A percentile compares a stretch with the other conserved stretches of the same genome.
Evolutionary conservation across 164 flowering plant species (phyloP).

Genomic region (Stephania yunnanensis): DNA sequence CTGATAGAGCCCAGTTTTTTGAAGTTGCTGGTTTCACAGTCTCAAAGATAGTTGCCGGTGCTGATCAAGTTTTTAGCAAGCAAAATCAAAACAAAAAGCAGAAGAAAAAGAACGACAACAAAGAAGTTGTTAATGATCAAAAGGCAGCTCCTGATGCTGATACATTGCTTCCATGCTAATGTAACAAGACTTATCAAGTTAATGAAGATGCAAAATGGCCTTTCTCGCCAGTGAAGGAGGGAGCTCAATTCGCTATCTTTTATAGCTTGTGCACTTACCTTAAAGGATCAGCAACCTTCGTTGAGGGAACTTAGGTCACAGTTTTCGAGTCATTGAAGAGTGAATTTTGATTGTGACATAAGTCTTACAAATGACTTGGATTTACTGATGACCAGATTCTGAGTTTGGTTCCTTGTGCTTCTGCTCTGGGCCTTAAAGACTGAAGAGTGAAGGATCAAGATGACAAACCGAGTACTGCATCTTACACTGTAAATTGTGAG

Average conservation of each 20-base stretch:
- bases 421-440: too few relatives aligned
- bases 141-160: slow-evolving; percentile 2
- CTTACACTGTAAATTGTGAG: too few relatives aligned
- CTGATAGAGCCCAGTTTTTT: slow-evolving; percentile 47
- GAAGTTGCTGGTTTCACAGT: slow-evolving; percentile 81
- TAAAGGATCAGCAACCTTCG: neutral
- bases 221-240: neutral
- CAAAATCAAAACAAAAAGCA: slow-evolving; percentile 27
- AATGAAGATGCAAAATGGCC: neutral
- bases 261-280: neutral
- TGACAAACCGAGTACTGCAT: too few relatives aligned
- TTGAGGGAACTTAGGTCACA: neutral
- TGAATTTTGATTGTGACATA: neutral
- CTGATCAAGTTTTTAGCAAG: slow-evolving; percentile 61
- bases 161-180: neutral
- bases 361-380: too few relatives aligned
- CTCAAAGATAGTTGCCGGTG: slow-evolving; percentile 74
- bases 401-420: too few relatives aligned
- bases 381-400: too few relatives aligned
- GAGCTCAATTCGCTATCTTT: neutral
- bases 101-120: slow-evolving; percentile 25
- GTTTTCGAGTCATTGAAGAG: neutral
- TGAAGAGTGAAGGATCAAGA: too few relatives aligned
- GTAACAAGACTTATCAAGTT: neutral
- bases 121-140: slow-evolving; percentile 11